Conservation (phyloP, 257 asterid species). For the Misopates orontium region DNA sequence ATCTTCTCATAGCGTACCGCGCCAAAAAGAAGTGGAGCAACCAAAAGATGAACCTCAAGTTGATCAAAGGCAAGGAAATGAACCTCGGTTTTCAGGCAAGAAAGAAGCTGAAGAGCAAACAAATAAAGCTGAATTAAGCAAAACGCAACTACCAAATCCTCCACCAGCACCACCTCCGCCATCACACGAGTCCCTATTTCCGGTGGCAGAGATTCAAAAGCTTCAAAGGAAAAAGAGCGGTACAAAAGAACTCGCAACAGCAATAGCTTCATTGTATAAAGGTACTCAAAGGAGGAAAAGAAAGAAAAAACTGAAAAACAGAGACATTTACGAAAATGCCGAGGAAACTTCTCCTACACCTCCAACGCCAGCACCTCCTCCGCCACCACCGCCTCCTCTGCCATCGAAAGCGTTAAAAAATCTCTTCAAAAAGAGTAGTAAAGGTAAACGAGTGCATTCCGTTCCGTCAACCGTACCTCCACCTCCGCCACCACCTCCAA, state of each 20-base stretch:
- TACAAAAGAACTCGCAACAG: conserved; percentile 61
- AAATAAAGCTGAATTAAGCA: conserved; percentile 29
- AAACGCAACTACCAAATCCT: conserved; percentile 31
- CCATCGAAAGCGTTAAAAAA: conserved; percentile 60
- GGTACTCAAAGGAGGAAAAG: conserved; percentile 52
- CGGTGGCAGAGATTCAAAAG: conserved; percentile 33
- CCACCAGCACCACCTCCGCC: conserved; percentile 37
- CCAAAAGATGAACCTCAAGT: too few relatives aligned
- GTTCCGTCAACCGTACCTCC: conserved; percentile 46
- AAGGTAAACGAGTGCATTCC: conserved; percentile 68
- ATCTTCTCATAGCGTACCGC: conserved; percentile 53
- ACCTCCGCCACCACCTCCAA: conserved; percentile 66
- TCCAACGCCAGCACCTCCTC: conserved; percentile 53
- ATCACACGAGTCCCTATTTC: conserved; percentile 20
- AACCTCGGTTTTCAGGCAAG: conserved; percentile 33
- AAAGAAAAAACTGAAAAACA: conserved; percentile 42
- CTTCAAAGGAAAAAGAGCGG: conserved; percentile 60
- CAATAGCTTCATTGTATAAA: conserved; percentile 61
- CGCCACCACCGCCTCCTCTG: conserved; percentile 69
- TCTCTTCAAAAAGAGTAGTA: conserved; percentile 61
- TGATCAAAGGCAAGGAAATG: not conserved
- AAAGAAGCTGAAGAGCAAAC: conserved; percentile 35
- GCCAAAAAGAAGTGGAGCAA: conserved; percentile 35
- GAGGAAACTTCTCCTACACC: conserved; percentile 46
- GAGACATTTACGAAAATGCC: conserved; percentile 44